phyloP scores from a whole-genome alignment of 768 basidiomycete species.

The Tylopilus felleus region DNA sequence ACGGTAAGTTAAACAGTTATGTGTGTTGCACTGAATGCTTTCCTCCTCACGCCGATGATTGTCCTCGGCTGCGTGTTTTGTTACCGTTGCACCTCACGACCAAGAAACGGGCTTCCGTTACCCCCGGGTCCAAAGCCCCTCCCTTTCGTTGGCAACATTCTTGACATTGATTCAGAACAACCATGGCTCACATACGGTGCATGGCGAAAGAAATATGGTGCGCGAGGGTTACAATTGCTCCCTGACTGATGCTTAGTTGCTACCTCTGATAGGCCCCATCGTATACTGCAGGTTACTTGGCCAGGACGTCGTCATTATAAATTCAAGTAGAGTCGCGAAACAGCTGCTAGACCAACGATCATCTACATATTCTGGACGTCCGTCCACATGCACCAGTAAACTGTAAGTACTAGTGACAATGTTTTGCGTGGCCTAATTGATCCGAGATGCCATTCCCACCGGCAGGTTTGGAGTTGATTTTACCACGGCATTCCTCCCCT shows the following conservation, averaged over 20 bases:
- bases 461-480: conserved; percentile 30
- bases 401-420: conserved; percentile 11
- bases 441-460: background rate
- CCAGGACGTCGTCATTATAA: conserved; percentile 27
- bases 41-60: conserved; percentile 7
- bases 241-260: background rate
- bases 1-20: conserved; percentile 8
- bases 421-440: background rate
- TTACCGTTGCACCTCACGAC: conserved; percentile 4
- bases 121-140: conserved; percentile 25
- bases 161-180: conserved; percentile 20
- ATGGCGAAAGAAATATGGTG: conserved; percentile 30
- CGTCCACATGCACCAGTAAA: conserved; percentile 19
- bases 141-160: conserved; percentile 23
- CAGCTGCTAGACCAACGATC: conserved; percentile 31
- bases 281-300: conserved; percentile 28
- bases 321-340: conserved; percentile 24
- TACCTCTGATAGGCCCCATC: conserved; percentile 22
- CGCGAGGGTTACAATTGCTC: background rate
- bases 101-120: conserved; percentile 9
- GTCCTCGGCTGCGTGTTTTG: conserved; percentile 11
- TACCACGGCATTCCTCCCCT: conserved; percentile 27
- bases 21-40: conserved; percentile 1
- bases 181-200: conserved; percentile 29
- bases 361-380: conserved; percentile 28